Base-by-base conservation (phyloP, 2,329 filamentous ascomycete species). In the Diplocarpon rosae region DNA sequence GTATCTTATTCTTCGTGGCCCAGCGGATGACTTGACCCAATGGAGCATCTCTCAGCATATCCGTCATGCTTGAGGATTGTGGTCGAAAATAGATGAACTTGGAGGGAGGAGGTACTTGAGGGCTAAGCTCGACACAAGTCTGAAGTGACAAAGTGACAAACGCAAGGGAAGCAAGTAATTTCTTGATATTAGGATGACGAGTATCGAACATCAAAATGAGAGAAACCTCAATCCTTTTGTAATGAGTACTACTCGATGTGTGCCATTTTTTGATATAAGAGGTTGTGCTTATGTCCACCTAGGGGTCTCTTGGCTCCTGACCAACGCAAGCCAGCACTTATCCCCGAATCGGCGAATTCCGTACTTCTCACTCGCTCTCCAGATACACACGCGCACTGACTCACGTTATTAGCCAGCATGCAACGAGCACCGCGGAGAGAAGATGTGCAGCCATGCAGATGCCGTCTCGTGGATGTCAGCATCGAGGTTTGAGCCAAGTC, bases 21-120 rank as follows among this genome's bases (percentile, higher is more conserved):
- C 66, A 73, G 53, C 77, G 69, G 51, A 80, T 67, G 39, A 78
- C 52, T 52, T 80, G 75, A 52, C 77, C 77, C 50, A 78, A 53
- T 24, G 76, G 69, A 47, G 76, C 69, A 45, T 80, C 76, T 57
- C 75, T 65, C 45, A 80, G 63, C 4, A 70, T 51, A 9, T 60
- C 57, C 36, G 48, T 14, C 50, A 52, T 52, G 30, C n/a, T 39
- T 29, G 30, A 12, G 11, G 11, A 32, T 12, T 3, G 3, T 20
- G 3, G 20, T 12, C 13, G 33, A 17, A 15, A 13, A 31, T 28
- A n/a, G 11, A 33, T 14, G 34, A 16, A 28, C 1, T 32, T 35
- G n/a, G 13, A 29, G 37, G 16, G 17, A 7, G 16, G 17, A 13
- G 12, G 20, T 8, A 20, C n/a, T 27, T 15, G 11, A 6, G 6